phyloP scores from a whole-genome alignment of 768 basidiomycete genomes.

The Pisolithus marmoratus region DNA sequence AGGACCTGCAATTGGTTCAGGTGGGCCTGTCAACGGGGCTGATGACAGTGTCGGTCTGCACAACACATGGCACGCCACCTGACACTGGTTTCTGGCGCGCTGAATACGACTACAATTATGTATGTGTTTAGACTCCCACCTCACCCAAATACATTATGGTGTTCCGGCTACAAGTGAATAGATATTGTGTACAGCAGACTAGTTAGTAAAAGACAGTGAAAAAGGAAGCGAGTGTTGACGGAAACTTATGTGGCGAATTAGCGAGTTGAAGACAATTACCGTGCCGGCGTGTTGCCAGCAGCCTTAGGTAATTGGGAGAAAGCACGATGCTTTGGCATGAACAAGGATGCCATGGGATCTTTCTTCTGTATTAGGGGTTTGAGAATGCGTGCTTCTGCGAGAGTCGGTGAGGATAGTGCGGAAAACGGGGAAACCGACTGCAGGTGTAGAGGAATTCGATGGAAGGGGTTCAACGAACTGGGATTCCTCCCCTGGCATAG shows the following conservation, averaged over 20 bases:
- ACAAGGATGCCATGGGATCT: constrained; percentile 55
- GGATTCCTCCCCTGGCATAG: neutral
- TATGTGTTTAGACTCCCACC: neutral
- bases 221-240: neutral
- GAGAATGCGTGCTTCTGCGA: constrained; percentile 26
- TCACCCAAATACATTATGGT: neutral
- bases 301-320: constrained; percentile 45
- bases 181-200: constrained; percentile 1
- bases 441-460: neutral
- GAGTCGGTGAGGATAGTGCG: constrained; percentile 26
- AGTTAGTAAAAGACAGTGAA: neutral
- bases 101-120: constrained; percentile 1
- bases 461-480: neutral
- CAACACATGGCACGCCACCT: constrained; percentile 55
- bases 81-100: constrained; percentile 4
- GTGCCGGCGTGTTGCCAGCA: constrained; percentile 16
- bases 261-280: constrained; percentile 9
- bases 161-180: constrained; percentile 1
- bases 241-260: neutral
- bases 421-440: constrained; percentile 14
- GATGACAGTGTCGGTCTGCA: constrained; percentile 79
- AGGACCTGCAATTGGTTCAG: constrained; percentile 26
- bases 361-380: constrained; percentile 45
- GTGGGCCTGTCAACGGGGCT: constrained; percentile 50
- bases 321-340: constrained; percentile 73